These are phyloP conservation scores for Golubevia pallescens DNA, from an alignment of 1,284 basidiomycete species.

Conservation along the genomic window DNA sequence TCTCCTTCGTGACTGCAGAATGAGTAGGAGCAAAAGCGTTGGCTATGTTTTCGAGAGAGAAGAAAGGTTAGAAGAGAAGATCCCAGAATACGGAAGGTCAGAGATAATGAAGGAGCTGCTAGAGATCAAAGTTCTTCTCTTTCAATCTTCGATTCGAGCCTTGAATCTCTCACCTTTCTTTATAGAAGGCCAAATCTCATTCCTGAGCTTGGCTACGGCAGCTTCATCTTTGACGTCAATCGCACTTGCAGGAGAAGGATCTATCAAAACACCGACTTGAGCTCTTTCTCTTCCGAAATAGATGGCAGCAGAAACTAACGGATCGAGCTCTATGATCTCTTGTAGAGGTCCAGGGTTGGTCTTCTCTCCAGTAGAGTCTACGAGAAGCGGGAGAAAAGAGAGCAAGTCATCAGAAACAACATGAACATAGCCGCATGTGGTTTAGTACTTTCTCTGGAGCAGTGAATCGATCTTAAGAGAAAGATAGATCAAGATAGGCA, in stretches of 20 bases:
- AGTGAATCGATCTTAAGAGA: not conserved
- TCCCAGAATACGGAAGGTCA: too few relatives aligned
- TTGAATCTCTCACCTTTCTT: not conserved
- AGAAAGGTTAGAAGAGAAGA: too few relatives aligned
- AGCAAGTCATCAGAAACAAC: not conserved
- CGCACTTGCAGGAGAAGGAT: not conserved
- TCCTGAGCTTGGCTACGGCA: slow-evolving; percentile 4
- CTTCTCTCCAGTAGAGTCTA: slow-evolving; percentile 10
- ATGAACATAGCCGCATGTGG: not conserved
- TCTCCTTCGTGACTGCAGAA: slow-evolving; percentile 14
- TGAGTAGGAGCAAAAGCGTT: slow-evolving; percentile 16
- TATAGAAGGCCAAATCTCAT: slow-evolving; percentile 3
- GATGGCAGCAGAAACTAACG: not conserved
- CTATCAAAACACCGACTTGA: slow-evolving; percentile 2
- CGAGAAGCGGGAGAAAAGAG: not conserved
- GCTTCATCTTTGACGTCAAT: slow-evolving; percentile 1
- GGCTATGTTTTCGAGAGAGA: too few relatives aligned
- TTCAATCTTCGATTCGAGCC: too few relatives aligned
- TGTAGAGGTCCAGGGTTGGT: slow-evolving; percentile 7
- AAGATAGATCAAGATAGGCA: too few relatives aligned
- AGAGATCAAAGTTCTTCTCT: too few relatives aligned
- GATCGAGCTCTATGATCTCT: not conserved
- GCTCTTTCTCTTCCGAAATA: slow-evolving; percentile 1
- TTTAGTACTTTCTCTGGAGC: not conserved
- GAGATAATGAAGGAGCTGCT: too few relatives aligned